A percentile compares a stretch with the other conserved stretches of the same genome.
phyloP scores from a whole-genome alignment of 495 filamentous ascomycete genomes.

The Sporormia fimetaria region DNA sequence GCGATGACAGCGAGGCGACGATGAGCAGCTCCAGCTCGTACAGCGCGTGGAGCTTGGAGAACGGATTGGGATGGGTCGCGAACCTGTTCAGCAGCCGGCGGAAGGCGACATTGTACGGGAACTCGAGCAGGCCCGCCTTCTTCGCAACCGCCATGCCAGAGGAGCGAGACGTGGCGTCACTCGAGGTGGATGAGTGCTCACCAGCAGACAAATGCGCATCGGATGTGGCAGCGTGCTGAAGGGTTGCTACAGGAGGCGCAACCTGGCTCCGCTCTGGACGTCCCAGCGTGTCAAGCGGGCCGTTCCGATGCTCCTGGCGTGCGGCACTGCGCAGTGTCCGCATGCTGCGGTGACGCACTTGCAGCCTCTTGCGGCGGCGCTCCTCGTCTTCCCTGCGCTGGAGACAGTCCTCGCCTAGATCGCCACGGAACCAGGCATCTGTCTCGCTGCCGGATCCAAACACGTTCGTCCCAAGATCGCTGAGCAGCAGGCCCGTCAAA shows the following conservation, averaged over 20 bases:
- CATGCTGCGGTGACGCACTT: conserved; percentile 43
- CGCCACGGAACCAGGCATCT: conserved; percentile 74
- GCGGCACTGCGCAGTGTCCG: conserved; percentile 31
- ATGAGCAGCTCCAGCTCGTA: conserved; percentile 74
- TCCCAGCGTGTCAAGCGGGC: conserved; percentile 32
- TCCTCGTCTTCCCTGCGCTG: conserved; percentile 59
- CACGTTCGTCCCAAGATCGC: conserved; percentile 75
- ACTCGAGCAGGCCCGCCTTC: conserved; percentile 32
- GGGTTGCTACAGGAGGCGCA: conserved; percentile 38
- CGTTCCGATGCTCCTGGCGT: conserved; percentile 14
- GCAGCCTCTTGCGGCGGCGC: conserved; percentile 38
- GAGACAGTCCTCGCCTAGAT: conserved; percentile 64
- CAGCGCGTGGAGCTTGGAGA: conserved; percentile 71
- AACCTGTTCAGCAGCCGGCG: conserved; percentile 72
- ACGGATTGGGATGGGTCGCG: conserved; percentile 81
- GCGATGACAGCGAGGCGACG: conserved; percentile 57
- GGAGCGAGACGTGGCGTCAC: conserved; percentile 34
- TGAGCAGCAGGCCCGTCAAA: conserved; percentile 73
- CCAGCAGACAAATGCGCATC: conserved; percentile 29
- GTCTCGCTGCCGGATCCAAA: conserved; percentile 85
- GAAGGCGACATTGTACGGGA: conserved; percentile 48
- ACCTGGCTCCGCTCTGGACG: conserved; percentile 36
- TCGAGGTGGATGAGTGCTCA: conserved; percentile 33
- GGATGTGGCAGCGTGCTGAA: conserved; percentile 34
- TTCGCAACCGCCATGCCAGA: conserved; percentile 30